Evolutionary conservation across 768 basidiomycete genomes (phyloP).

Genomic region (Leccinum olivaceopallidum): DNA sequence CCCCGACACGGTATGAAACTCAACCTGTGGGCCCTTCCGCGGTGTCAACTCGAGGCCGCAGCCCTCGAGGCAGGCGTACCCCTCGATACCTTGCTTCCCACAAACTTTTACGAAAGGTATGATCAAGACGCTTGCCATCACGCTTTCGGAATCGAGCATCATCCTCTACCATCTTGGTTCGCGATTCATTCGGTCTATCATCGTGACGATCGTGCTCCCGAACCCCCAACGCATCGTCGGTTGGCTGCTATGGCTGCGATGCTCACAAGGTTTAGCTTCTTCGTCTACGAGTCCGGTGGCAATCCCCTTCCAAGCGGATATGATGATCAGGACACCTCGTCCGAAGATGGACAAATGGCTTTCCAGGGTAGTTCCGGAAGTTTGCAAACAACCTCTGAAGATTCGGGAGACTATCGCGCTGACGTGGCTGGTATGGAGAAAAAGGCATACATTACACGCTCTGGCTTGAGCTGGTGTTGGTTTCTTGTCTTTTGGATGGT

Average conservation of each 20-base stretch:
- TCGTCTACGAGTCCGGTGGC: constrained; percentile 33
- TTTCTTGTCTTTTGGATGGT: constrained; percentile 84
- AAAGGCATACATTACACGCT: constrained; percentile 57
- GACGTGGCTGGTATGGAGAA: constrained; percentile 42
- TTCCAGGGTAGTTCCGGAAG: constrained; percentile 11
- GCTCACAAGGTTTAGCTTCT: constrained; percentile 51
- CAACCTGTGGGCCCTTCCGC: constrained; percentile 61
- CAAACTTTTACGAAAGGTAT: constrained; percentile 30
- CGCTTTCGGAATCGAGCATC: background rate
- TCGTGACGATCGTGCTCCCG: constrained; percentile 7
- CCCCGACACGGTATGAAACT: constrained; percentile 52
- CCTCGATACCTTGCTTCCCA: constrained; percentile 50
- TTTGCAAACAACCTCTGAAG: constrained; percentile 6
- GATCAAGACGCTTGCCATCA: background rate
- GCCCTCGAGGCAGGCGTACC: constrained; percentile 70
- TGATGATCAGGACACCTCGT: background rate
- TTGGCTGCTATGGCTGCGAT: constrained; percentile 58
- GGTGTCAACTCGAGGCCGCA: constrained; percentile 55
- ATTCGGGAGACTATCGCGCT: constrained; percentile 18
- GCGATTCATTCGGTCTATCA: constrained; percentile 23
- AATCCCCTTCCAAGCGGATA: background rate
- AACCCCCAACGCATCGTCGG: constrained; percentile 54
- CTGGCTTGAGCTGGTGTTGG: constrained; percentile 53
- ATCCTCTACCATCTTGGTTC: constrained; percentile 19
- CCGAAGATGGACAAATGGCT: background rate